phyloP scores from a whole-genome alignment of 345 rosid genomes.

The Euphorbia pulcherrima region DNA sequence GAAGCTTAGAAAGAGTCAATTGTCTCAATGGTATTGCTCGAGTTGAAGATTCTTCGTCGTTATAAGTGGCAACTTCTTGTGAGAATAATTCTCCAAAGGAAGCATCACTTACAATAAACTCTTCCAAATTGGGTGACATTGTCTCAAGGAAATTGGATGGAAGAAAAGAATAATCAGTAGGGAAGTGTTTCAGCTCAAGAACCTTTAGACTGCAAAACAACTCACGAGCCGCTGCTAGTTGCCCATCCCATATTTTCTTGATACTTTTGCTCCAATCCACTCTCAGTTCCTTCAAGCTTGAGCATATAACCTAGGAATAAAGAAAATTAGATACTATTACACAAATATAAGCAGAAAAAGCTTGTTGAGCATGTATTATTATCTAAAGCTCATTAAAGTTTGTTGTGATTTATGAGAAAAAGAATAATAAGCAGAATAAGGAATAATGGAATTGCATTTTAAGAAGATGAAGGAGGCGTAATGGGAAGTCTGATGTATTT shows the following conservation, averaged over 20 bases:
- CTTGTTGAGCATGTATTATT: too few species aligned
- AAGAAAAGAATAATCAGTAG: neutral
- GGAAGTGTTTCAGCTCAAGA: neutral
- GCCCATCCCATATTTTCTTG: neutral
- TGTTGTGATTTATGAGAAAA: too few species aligned
- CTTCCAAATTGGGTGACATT: neutral
- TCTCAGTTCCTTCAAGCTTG: slow-evolving; percentile 2
- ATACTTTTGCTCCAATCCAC: neutral
- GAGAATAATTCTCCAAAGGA: neutral
- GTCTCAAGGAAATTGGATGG: neutral
- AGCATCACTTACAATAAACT: neutral
- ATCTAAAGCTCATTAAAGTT: too few species aligned
- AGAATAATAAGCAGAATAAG: too few species aligned
- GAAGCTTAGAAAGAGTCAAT: neutral
- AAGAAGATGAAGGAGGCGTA: too few species aligned
- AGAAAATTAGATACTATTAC: neutral
- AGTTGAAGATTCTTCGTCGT: neutral
- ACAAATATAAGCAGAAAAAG: neutral
- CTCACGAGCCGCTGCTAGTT: neutral
- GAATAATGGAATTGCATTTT: too few species aligned
- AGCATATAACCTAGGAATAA: neutral
- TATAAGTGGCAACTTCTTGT: neutral
- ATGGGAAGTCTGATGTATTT: too few species aligned
- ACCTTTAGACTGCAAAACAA: neutral
- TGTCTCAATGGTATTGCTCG: neutral